phyloP scores from a whole-genome alignment of 73 alveolate species.

The Paramecium sexaurelia region DNA sequence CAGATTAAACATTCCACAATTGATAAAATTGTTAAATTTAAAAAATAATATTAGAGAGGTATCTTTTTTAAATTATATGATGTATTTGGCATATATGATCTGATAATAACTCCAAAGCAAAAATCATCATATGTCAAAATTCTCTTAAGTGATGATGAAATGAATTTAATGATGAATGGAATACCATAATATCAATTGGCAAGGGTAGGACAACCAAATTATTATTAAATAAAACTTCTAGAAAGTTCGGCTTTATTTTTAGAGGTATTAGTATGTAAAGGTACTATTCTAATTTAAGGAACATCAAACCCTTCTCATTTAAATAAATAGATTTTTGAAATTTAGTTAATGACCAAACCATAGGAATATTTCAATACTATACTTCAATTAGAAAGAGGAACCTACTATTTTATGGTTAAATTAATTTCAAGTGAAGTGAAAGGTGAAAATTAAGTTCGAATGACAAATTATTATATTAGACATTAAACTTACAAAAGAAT shows the following conservation, averaged over 20 bases:
- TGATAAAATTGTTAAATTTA: background rate
- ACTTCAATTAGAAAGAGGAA: background rate
- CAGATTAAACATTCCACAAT: background rate
- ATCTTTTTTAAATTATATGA: background rate
- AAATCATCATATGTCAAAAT: background rate
- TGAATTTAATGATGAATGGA: background rate
- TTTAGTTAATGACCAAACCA: background rate
- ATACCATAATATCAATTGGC: background rate
- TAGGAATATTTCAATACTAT: background rate
- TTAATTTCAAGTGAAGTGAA: background rate
- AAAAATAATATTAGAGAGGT: background rate
- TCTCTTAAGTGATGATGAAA: background rate
- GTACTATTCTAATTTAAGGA: background rate
- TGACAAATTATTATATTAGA: background rate
- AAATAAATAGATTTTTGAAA: background rate
- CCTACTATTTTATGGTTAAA: background rate
- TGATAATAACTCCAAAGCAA: background rate
- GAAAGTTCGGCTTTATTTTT: background rate
- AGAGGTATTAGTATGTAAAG: background rate
- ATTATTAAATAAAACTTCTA: background rate
- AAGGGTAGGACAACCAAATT: background rate
- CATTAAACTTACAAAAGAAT: background rate
- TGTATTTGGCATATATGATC: background rate
- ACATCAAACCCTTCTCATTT: background rate
- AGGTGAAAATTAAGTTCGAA: conserved; percentile 1